phyloP scores from a whole-genome alignment of 805 yeast species.

The Saturnispora bothae region DNA sequence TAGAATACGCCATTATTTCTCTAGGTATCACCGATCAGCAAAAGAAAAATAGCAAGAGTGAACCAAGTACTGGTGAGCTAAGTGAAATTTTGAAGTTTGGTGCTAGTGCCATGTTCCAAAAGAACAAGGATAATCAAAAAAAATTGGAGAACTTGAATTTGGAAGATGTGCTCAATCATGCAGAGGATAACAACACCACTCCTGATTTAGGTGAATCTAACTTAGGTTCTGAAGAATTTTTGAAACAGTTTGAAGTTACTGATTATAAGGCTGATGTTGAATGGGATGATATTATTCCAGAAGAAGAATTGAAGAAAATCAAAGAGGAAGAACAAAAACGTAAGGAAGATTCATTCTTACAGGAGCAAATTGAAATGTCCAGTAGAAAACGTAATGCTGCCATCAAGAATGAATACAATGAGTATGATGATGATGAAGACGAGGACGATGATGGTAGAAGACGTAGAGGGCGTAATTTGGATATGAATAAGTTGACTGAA shows the following conservation, averaged over 20 bases:
- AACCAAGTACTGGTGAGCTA: slow-evolving; percentile 76
- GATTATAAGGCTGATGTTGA: slow-evolving; percentile 97
- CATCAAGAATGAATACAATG: slow-evolving; percentile 34
- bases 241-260: slow-evolving; percentile 95
- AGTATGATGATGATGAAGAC: slow-evolving; percentile 30
- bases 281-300: slow-evolving; percentile 99
- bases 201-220: slow-evolving; percentile 97
- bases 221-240: slow-evolving; percentile 94
- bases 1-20: slow-evolving; percentile 95
- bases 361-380: slow-evolving; percentile 83
- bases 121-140: slow-evolving; percentile 75
- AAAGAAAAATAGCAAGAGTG: slow-evolving; percentile 44
- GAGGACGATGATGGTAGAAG: slow-evolving; percentile 24
- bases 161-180: slow-evolving; percentile 92
- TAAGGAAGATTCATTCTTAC: slow-evolving; percentile 74
- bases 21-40: slow-evolving; percentile 80
- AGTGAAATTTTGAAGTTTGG: slow-evolving; percentile 94
- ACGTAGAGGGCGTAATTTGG: slow-evolving; percentile 29
- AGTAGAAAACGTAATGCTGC: slow-evolving; percentile 72
- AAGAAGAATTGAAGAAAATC: slow-evolving; percentile 76
- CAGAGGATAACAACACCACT: slow-evolving; percentile 93
- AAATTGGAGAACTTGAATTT: slow-evolving; percentile 89
- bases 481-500: slow-evolving; percentile 55
- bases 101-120: slow-evolving; percentile 96
- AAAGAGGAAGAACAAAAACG: slow-evolving; percentile 86